Conservation (phyloP, 2,329 filamentous ascomycete species). For the Diaporthe sp. region DNA sequence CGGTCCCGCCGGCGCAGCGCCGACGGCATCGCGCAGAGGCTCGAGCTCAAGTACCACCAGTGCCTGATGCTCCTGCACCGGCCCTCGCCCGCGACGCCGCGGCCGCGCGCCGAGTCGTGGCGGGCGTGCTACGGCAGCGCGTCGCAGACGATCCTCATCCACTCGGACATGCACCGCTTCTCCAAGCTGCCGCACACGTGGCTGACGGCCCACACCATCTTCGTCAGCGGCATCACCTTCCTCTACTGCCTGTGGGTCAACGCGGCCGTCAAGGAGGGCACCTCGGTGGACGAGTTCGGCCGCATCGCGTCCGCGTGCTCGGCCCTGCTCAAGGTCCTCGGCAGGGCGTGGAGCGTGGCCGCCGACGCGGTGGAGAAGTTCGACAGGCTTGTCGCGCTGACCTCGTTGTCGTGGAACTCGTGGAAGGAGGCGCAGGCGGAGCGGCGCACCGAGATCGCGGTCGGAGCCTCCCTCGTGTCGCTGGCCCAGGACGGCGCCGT, state of each 20-base stretch:
- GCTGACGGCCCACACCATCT: slow-evolving; percentile 50
- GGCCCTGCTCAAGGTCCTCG: slow-evolving; percentile 44
- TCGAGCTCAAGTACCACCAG: slow-evolving; percentile 51
- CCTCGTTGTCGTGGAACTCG: slow-evolving; percentile 24
- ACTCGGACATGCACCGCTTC: slow-evolving; percentile 47
- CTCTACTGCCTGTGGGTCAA: slow-evolving; percentile 48
- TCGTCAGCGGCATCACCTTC: slow-evolving; percentile 50
- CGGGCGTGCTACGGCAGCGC: slow-evolving; percentile 48
- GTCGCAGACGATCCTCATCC: slow-evolving; percentile 48
- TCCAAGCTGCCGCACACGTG: slow-evolving; percentile 49
- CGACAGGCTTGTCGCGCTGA: slow-evolving; percentile 42
- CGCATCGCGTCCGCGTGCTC: slow-evolving; percentile 43
- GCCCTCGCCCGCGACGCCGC: slow-evolving; percentile 48
- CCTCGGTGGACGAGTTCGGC: slow-evolving; percentile 9
- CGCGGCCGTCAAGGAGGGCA: slow-evolving; percentile 11
- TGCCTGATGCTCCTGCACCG: slow-evolving; percentile 50
- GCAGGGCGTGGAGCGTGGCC: slow-evolving; percentile 50
- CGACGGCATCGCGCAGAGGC: slow-evolving; percentile 43
- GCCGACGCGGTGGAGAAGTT: slow-evolving; percentile 54
- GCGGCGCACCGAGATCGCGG: slow-evolving; percentile 24
- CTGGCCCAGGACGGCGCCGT: slow-evolving; percentile 21
- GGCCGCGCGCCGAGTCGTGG: slow-evolving; percentile 45
- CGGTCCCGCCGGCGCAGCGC: slow-evolving; percentile 36
- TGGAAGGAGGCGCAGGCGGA: slow-evolving; percentile 35
- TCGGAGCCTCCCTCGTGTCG: not conserved